Conservation (phyloP, 371 early-diverging fungal genomes). For the Batrachochytrium dendrobatidis region DNA sequence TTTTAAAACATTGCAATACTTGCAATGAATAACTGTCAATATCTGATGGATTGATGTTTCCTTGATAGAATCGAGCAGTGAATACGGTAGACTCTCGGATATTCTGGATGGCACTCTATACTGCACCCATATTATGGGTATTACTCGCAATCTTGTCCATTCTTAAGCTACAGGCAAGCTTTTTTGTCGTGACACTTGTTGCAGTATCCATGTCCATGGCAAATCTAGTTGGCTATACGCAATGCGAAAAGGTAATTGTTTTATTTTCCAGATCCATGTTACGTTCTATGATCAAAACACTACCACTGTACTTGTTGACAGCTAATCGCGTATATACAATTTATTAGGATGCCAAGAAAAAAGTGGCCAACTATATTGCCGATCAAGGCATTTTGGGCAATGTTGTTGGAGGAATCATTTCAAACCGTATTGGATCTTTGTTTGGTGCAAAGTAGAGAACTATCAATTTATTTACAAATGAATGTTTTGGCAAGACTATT, state of each 20-base stretch:
- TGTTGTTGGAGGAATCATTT: constrained; percentile 32
- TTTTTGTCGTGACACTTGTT: constrained; percentile 80
- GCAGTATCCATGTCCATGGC: constrained; percentile 77
- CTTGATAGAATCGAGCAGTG: constrained; percentile 49
- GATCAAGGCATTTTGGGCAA: constrained; percentile 29
- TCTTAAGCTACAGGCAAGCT: constrained; percentile 59
- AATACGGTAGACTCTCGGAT: constrained; percentile 82
- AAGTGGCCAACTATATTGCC: constrained; percentile 28
- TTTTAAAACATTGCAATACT: no score
- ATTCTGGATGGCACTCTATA: constrained; percentile 89
- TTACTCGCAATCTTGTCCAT: constrained; percentile 71
- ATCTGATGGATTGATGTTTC: not conserved
- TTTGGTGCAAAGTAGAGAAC: no score
- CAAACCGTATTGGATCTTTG: constrained; percentile 29
- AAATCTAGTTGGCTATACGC: constrained; percentile 90
- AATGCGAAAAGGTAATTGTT: constrained; percentile 74
- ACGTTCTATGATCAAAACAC: not conserved
- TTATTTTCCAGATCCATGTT: not conserved
- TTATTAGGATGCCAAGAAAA: constrained; percentile 37
- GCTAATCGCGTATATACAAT: no score
- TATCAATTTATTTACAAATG: no score
- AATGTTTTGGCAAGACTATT: no score
- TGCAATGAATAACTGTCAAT: no score
- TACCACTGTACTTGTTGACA: no score
- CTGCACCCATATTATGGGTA: constrained; percentile 76